These are phyloP conservation scores for Pulveroboletus sp. DNA, from an alignment of 768 basidiomycete genomes.

Conservation along the genomic window DNA sequence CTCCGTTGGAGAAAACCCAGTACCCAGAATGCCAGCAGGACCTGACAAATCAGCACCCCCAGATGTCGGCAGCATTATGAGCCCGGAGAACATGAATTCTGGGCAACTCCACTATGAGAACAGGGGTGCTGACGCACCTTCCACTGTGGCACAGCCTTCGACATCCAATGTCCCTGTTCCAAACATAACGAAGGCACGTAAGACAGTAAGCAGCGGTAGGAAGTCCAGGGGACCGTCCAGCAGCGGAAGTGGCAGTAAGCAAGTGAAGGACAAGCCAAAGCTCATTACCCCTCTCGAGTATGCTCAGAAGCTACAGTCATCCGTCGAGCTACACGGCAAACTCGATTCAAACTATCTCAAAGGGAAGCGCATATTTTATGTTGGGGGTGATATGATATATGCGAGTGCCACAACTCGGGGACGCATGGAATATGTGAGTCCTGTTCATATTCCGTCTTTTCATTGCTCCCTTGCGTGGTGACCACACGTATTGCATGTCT, in stretches of 20 bases:
- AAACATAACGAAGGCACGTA: constrained; percentile 11
- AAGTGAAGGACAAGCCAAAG: constrained; percentile 39
- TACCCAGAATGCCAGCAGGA: constrained; percentile 7
- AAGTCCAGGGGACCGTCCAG: neutral
- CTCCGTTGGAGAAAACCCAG: neutral
- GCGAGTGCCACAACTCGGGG: constrained; percentile 48
- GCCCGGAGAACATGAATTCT: constrained; percentile 8
- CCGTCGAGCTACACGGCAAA: constrained; percentile 18
- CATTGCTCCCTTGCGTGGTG: neutral
- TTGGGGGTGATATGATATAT: constrained; percentile 51
- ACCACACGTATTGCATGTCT: no score
- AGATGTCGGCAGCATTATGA: constrained; percentile 20
- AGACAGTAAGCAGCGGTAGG: constrained; percentile 22
- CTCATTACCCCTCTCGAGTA: constrained; percentile 49
- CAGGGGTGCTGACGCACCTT: neutral
- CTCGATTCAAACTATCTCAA: constrained; percentile 36
- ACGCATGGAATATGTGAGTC: constrained; percentile 60
- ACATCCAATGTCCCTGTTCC: neutral
- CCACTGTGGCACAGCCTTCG: neutral
- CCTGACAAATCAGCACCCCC: neutral
- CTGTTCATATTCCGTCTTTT: neutral
- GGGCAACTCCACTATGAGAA: neutral
- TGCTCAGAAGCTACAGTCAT: constrained; percentile 43
- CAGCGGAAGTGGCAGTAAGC: constrained; percentile 15
- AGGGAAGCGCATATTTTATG: constrained; percentile 55